Percentiles rank a stretch among this genome's conserved stretches.
Conservation (phyloP, 306 rosid genomes). For the Albizia julibrissin region DNA sequence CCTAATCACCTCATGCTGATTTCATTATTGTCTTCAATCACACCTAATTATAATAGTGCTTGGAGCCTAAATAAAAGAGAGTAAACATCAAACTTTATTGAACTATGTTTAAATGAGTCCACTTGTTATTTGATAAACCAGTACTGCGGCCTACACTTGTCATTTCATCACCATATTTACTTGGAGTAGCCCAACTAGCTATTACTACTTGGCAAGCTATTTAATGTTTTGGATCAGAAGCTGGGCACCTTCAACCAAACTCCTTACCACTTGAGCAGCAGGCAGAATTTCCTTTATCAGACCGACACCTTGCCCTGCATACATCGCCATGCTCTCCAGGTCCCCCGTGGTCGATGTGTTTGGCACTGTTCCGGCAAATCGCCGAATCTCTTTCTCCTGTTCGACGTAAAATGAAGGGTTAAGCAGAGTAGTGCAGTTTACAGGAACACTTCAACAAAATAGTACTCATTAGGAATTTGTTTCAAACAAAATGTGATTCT, state of each 20-base stretch:
- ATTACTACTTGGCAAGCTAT: neutral
- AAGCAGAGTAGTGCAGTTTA: neutral
- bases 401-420: neutral
- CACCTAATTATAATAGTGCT: neutral
- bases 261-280: constrained; percentile 69
- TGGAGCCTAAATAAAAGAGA: neutral
- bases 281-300: constrained; percentile 70
- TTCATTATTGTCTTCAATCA: neutral
- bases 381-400: constrained; percentile 64
- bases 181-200: neutral
- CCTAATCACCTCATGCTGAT: neutral
- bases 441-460: neutral
- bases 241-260: constrained; percentile 77
- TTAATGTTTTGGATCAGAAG: constrained; percentile 49
- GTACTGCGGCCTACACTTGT: neutral
- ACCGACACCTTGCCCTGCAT: constrained; percentile 79
- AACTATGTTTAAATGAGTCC: neutral
- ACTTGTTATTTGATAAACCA: neutral
- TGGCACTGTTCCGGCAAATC: constrained; percentile 72
- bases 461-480: neutral
- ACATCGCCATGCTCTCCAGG: constrained; percentile 85
- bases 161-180: neutral
- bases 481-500: neutral
- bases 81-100: neutral
- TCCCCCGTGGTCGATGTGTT: constrained; percentile 63